phyloP scores from a whole-genome alignment of 768 basidiomycete species.

The Jaapia argillacea region DNA sequence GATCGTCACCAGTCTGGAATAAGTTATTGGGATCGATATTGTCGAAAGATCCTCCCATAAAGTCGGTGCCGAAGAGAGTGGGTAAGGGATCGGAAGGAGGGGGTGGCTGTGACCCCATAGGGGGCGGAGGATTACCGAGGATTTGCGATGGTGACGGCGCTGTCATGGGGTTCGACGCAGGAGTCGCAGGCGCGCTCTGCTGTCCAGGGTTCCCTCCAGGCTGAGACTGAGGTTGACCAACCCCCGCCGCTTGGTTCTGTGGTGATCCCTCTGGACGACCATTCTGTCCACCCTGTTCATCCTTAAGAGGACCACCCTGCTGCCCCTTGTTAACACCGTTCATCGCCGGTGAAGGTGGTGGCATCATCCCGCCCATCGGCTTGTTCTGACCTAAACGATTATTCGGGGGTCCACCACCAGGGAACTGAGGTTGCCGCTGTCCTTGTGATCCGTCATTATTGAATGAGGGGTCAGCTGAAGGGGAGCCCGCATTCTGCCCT shows the following conservation, averaged over 20 bases:
- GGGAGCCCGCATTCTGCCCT: constrained; percentile 1
- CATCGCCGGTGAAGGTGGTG: constrained; percentile 12
- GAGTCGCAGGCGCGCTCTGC: constrained; percentile 4
- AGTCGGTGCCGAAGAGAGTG: constrained; percentile 22
- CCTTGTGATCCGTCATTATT: constrained; percentile 4
- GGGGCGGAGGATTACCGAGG: constrained; percentile 3
- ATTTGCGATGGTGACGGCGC: constrained; percentile 7
- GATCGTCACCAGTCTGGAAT: constrained; percentile 29
- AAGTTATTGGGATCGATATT: constrained; percentile 30
- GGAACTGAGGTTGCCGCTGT: constrained; percentile 5
- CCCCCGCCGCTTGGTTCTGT: not conserved
- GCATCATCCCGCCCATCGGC: constrained; percentile 11
- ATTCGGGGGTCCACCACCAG: constrained; percentile 2
- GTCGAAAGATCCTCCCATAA: constrained; percentile 31
- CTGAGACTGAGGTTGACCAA: not conserved
- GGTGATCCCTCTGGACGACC: constrained; percentile 1
- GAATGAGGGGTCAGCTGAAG: constrained; percentile 3
- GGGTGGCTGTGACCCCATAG: constrained; percentile 7
- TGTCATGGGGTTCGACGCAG: constrained; percentile 5
- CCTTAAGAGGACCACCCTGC: constrained; percentile 7
- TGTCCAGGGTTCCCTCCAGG: constrained; percentile 1
- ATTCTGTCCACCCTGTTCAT: constrained; percentile 1
- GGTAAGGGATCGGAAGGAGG: constrained; percentile 6
- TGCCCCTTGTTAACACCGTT: constrained; percentile 4
- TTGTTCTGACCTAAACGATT: constrained; percentile 6